Evolutionary conservation across 106 monocot genomes (phyloP).

Genomic region (Posidonia australis): DNA sequence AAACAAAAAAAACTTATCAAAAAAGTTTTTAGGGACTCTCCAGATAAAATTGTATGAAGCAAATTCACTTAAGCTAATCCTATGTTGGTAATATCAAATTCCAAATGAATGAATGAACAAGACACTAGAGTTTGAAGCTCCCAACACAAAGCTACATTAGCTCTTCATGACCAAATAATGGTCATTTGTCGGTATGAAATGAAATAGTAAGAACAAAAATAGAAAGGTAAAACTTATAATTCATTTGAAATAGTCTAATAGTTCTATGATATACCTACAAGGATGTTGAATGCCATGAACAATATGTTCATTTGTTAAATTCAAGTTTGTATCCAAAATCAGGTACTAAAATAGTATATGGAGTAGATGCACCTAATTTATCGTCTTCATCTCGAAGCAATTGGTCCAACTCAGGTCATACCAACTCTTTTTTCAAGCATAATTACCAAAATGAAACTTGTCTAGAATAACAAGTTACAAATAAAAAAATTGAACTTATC

Average conservation of each 20-base stretch:
- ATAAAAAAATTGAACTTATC: too few relatives aligned
- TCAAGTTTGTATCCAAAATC: conserved; percentile 39
- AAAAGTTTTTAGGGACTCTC: too few relatives aligned
- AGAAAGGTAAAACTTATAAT: not conserved
- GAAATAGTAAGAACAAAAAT: not conserved
- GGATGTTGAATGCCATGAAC: conserved; percentile 54
- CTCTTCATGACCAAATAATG: conserved; percentile 24
- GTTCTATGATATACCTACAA: conserved; percentile 42
- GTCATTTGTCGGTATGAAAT: not conserved
- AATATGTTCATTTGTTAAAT: conserved; percentile 49
- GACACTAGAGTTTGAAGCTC: conserved; percentile 77
- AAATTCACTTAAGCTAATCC: conserved; percentile 44
- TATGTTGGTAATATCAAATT: conserved; percentile 72
- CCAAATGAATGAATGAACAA: conserved; percentile 84
- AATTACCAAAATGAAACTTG: not conserved
- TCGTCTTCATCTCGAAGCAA: conserved; percentile 53
- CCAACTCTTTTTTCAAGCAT: conserved; percentile 21
- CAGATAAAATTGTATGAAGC: not conserved
- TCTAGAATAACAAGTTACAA: not conserved
- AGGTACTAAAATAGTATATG: conserved; percentile 51
- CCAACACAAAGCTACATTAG: conserved; percentile 59
- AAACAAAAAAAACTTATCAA: too few relatives aligned
- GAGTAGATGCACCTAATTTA: conserved; percentile 18
- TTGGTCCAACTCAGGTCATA: conserved; percentile 65
- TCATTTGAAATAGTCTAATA: not conserved